Evolutionary conservation across 208 protist genomes (phyloP), one percentile per base, ranked within the genome.

Genomic region (Trypanosoma avium): DNA sequence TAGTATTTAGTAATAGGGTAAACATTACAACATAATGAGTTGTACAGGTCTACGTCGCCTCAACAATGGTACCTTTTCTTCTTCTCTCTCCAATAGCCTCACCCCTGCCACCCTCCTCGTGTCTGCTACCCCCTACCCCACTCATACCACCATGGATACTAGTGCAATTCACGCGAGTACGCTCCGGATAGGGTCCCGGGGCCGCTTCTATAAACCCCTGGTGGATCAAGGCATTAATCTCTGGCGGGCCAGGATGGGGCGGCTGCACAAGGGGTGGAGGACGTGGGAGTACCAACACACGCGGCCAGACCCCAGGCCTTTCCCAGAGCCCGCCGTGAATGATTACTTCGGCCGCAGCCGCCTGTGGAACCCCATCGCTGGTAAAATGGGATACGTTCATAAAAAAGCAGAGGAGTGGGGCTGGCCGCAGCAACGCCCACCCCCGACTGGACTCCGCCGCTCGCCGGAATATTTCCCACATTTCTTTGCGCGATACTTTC

Each of bases 301-400:
- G 36, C 53, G 49, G 26, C 75, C 85, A 33, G 90, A 95, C 63
- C 86, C 90, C 4, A 75, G 86, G n/a, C 90, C 90, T 0, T 86
- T 77, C 61, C 90, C 90, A n/a, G 86, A 95, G 58, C 77, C 84
- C 19, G 55, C 86, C 12, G 84, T 92, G 36, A 95, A 95, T 72
- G 89, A 93, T 78, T 93, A 95, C 76, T 90, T 82, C 67, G 87
- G 90, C 49, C 78, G 81, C 49, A 79, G 73, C 19, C 90, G 88
- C 33, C 27, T 93, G 4, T 95, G 82, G 85, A 93, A 92, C 70
- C 83, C 86, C 21, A 92, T 95, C 54, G 81, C 86, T 3, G 84
- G 81, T 22, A 93, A 92, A 73, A 87, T 93, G 30, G 86, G 85
- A n/a, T 46, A 89, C 27, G 75, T 95, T 36, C 84, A 90, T 52